Evolutionary conservation across 2,329 filamentous ascomycete genomes (phyloP).

Genomic region (Trichocomaceae sp.): DNA sequence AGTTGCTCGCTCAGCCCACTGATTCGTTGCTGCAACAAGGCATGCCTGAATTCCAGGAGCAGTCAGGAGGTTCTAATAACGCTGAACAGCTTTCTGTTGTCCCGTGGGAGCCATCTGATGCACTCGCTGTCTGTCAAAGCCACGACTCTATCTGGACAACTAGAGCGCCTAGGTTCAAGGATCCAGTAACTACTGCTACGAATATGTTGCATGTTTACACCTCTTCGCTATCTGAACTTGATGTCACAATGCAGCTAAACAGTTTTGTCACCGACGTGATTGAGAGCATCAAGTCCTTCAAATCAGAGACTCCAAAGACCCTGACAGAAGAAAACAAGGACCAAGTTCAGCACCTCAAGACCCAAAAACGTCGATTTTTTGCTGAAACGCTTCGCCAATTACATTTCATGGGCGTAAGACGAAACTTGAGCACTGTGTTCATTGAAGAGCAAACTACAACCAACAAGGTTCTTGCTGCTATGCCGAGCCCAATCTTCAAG

Average conservation of each 20-base stretch:
- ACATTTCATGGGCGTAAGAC: constrained; percentile 81
- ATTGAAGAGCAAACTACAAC: constrained; percentile 67
- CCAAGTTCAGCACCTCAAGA: constrained; percentile 79
- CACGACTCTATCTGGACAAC: constrained; percentile 30
- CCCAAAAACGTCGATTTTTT: constrained; percentile 80
- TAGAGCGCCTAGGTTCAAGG: constrained; percentile 61
- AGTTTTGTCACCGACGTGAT: constrained; percentile 64
- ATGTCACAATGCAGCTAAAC: constrained; percentile 56
- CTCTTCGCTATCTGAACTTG: constrained; percentile 47
- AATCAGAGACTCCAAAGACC: constrained; percentile 73
- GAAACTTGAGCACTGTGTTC: constrained; percentile 68
- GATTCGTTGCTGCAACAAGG: constrained; percentile 47
- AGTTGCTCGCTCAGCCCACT: constrained; percentile 68
- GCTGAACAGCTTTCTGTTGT: neutral
- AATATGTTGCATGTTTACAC: constrained; percentile 64
- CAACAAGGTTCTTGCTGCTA: constrained; percentile 60
- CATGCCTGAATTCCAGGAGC: constrained; percentile 27
- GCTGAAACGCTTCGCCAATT: constrained; percentile 79
- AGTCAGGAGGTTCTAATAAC: constrained; percentile 16
- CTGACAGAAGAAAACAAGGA: constrained; percentile 83
- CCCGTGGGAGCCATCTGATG: constrained; percentile 18
- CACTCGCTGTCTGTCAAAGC: constrained; percentile 28
- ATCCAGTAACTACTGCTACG: constrained; percentile 61
- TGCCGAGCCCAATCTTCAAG: constrained; percentile 30
- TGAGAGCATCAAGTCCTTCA: constrained; percentile 63